phyloP scores from a whole-genome alignment of 208 protist species.

The Acanthamoeba sp. region DNA sequence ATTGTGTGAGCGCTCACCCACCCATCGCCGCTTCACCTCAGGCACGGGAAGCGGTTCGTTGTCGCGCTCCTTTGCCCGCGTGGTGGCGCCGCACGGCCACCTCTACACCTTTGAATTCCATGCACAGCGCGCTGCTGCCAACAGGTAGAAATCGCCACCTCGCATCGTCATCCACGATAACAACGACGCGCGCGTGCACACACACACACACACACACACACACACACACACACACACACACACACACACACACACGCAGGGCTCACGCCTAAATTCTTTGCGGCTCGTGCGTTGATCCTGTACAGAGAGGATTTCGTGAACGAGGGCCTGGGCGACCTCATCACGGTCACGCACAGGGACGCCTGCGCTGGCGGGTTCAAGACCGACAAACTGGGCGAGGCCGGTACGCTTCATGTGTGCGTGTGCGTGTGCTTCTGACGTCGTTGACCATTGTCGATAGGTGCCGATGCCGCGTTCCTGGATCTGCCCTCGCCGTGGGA shows the following conservation, averaged over 20 bases:
- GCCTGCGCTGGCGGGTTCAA: slow-evolving; percentile 86
- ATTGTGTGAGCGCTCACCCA: no score
- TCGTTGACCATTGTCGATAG: not conserved
- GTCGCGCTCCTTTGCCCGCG: slow-evolving; percentile 84
- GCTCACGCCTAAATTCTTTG: no score
- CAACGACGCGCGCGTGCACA: no score
- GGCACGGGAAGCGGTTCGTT: slow-evolving; percentile 90
- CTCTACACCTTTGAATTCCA: slow-evolving; percentile 92
- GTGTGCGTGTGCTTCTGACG: not conserved
- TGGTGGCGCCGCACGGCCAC: slow-evolving; percentile 85
- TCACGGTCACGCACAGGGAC: slow-evolving; percentile 84
- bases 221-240: no score
- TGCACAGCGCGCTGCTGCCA: slow-evolving; percentile 78
- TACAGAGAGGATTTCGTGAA: slow-evolving; percentile 81
- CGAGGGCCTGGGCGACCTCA: slow-evolving; percentile 80
- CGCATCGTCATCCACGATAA: no score
- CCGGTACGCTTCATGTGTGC: not conserved
- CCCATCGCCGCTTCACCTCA: no score
- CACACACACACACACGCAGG: no score
- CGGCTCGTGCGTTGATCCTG: not conserved
- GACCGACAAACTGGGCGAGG: slow-evolving; percentile 65
- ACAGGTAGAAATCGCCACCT: slow-evolving; percentile 61
- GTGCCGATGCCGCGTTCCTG: slow-evolving; percentile 86
- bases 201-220: no score
- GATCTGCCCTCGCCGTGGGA: slow-evolving; percentile 87